These are phyloP conservation scores for Fraxinus angustifolia DNA, from an alignment of 305 asterid species.

Conservation along the genomic window DNA sequence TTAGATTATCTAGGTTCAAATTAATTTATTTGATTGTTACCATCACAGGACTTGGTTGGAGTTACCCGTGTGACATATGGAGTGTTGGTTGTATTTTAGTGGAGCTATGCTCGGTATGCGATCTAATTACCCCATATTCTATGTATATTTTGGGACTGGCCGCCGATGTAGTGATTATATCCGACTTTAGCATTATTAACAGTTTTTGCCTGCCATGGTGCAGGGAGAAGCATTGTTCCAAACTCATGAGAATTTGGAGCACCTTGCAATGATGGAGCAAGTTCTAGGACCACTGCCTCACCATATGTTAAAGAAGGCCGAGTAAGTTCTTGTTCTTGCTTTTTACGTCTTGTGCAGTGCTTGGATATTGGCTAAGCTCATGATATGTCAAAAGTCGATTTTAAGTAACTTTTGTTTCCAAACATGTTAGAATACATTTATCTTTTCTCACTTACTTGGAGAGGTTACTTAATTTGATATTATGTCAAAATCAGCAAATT, in stretches of 20 bases:
- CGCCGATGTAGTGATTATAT: not conserved
- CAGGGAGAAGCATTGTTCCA: constrained; percentile 51
- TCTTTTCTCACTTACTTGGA: not conserved
- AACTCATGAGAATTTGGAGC: constrained; percentile 48
- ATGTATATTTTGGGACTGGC: not conserved
- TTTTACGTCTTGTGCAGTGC: not conserved
- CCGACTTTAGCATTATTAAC: not conserved
- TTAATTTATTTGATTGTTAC: not conserved
- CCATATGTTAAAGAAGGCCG: constrained; percentile 37
- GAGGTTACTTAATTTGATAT: not conserved
- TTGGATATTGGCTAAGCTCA: not conserved
- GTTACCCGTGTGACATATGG: constrained; percentile 52
- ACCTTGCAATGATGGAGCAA: constrained; percentile 57
- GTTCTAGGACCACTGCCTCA: constrained; percentile 46
- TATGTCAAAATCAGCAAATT: not conserved
- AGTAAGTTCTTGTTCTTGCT: constrained; percentile 26
- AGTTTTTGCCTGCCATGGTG: not conserved
- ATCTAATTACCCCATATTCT: not conserved
- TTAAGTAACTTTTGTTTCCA: not conserved
- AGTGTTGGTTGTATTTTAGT: constrained; percentile 49
- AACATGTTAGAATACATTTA: not conserved
- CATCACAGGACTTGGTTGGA: constrained; percentile 48
- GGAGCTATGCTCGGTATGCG: constrained; percentile 46
- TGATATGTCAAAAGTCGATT: not conserved
- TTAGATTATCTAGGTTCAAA: not conserved